phyloP scores from a whole-genome alignment of 1,284 basidiomycete genomes.

The Fomitopsis pinicola region DNA sequence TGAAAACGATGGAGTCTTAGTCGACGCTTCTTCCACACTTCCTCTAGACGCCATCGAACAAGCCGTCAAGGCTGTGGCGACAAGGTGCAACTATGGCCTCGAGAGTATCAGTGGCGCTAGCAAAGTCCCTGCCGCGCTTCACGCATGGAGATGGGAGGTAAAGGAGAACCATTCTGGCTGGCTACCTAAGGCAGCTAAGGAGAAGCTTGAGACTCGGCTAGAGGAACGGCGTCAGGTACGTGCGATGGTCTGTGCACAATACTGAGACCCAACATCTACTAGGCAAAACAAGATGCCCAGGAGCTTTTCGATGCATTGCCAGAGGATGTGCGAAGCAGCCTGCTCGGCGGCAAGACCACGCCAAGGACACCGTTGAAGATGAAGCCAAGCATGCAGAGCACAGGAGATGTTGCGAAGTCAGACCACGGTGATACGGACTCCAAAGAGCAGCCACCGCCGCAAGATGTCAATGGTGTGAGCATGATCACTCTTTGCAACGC shows the following conservation, averaged over 20 bases:
- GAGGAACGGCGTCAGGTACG: constrained; percentile 66
- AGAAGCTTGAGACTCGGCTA: constrained; percentile 60
- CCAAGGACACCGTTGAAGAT: constrained; percentile 11
- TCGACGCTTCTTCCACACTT: constrained; percentile 29
- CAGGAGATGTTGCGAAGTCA: constrained; percentile 1
- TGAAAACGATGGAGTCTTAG: constrained; percentile 47
- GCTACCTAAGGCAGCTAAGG: constrained; percentile 66
- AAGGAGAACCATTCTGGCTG: constrained; percentile 52
- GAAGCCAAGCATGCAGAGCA: constrained; percentile 6
- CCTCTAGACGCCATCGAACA: constrained; percentile 52
- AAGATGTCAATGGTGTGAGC: background rate
- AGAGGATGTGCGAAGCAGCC: constrained; percentile 46
- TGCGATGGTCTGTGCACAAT: constrained; percentile 1
- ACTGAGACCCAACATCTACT: constrained; percentile 6
- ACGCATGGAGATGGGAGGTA: constrained; percentile 89
- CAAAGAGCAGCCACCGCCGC: background rate
- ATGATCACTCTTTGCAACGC: background rate
- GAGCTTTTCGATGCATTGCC: constrained; percentile 51
- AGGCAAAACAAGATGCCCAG: constrained; percentile 62
- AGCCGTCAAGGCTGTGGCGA: constrained; percentile 55
- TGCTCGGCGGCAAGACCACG: constrained; percentile 51
- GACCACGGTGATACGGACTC: constrained; percentile 7
- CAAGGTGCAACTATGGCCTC: constrained; percentile 73
- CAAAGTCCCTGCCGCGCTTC: constrained; percentile 55
- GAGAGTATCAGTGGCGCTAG: constrained; percentile 40